phyloP scores from a whole-genome alignment of 345 rosid species.

The Populus euphratica region DNA sequence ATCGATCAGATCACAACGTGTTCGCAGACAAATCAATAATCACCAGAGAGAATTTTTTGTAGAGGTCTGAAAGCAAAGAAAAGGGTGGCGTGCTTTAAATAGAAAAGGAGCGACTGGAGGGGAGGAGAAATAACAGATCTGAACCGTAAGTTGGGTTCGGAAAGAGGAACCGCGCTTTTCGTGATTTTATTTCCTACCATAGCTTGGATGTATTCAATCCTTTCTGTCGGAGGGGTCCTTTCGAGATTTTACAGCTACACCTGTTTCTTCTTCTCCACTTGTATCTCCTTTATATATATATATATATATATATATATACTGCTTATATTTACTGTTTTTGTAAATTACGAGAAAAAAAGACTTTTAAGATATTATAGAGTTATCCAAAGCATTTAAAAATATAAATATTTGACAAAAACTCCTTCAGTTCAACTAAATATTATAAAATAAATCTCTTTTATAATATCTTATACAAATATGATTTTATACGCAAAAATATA shows the following conservation, averaged over 20 bases:
- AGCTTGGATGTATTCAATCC: constrained; percentile 6
- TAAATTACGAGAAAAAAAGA: too few species aligned
- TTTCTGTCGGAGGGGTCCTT: neutral
- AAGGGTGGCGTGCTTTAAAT: constrained; percentile 9
- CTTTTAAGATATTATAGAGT: too few species aligned
- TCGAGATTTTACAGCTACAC: neutral
- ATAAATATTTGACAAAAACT: too few species aligned
- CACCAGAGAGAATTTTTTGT: neutral
- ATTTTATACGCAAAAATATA: too few species aligned
- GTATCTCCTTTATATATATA: too few species aligned
- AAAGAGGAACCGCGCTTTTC: constrained; percentile 20
- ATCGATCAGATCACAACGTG: neutral
- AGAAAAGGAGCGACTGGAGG: constrained; percentile 24
- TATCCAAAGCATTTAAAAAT: too few species aligned
- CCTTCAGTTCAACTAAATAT: too few species aligned
- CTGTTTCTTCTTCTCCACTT: neutral
- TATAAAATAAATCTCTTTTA: too few species aligned
- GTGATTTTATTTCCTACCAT: neutral
- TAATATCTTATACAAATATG: too few species aligned
- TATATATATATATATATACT: too few species aligned
- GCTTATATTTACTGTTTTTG: too few species aligned
- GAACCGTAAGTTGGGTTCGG: constrained; percentile 33
- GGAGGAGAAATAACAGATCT: constrained; percentile 56
- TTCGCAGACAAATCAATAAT: neutral
- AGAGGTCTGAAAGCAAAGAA: constrained; percentile 1